Evolutionary conservation across 345 rosid species (phyloP).

Genomic region (Moricandia arvensis): DNA sequence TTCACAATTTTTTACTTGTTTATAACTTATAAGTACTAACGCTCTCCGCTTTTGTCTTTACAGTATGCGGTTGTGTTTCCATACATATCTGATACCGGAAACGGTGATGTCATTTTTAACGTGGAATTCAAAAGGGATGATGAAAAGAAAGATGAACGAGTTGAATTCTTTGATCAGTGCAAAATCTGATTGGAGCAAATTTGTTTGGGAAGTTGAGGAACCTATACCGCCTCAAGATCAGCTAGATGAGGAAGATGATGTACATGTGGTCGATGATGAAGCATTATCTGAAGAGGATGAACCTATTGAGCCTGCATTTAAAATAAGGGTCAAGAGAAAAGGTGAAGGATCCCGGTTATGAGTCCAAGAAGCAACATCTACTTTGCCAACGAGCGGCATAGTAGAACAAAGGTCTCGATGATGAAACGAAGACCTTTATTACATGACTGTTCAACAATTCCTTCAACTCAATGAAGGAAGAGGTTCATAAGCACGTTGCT

Average conservation of each 20-base stretch:
- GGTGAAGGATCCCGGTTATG: neutral
- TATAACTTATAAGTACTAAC: neutral
- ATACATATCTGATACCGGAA: neutral
- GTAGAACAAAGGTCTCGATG: neutral
- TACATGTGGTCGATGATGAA: too few relatives aligned
- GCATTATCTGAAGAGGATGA: neutral
- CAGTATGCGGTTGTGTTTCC: neutral
- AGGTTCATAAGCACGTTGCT: neutral
- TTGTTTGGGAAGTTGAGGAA: neutral
- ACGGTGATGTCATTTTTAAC: neutral
- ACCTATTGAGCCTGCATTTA: neutral
- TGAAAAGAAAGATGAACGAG: neutral
- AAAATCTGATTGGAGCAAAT: neutral
- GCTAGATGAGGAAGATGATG: neutral
- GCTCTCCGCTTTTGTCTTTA: neutral
- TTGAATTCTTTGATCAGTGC: too few relatives aligned
- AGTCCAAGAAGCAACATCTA: neutral
- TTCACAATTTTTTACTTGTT: neutral
- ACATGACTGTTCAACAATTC: neutral
- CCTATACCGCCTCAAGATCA: neutral
- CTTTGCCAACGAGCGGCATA: neutral
- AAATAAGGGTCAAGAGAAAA: neutral
- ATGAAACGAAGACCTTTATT: neutral
- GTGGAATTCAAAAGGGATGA: neutral
- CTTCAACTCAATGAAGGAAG: neutral